Evolutionary conservation across 345 rosid genomes (phyloP).

Genomic region (Pugionium dolabratum): DNA sequence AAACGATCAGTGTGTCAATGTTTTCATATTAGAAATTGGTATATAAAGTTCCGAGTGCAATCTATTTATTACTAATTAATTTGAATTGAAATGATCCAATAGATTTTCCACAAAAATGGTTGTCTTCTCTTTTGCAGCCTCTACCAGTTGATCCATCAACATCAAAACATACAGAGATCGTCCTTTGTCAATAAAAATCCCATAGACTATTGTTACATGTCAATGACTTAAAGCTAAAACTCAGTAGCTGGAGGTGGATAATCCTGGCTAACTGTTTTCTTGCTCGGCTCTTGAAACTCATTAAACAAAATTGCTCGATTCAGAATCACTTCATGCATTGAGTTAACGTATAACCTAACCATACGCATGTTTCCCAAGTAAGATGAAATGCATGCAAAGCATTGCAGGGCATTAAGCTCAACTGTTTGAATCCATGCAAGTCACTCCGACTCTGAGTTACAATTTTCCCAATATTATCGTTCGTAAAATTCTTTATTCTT

Average conservation of each 20-base stretch:
- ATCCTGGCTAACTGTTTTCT: slow-evolving; percentile 87
- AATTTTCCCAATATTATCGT: too few species aligned
- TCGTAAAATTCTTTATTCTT: too few species aligned
- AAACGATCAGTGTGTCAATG: too few species aligned
- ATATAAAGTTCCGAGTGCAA: too few species aligned
- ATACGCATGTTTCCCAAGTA: neutral
- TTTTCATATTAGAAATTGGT: too few species aligned
- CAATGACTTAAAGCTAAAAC: neutral
- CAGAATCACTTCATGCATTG: slow-evolving; percentile 68
- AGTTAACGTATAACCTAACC: slow-evolving; percentile 84
- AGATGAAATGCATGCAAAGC: neutral
- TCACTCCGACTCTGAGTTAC: too few species aligned
- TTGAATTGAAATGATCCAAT: too few species aligned
- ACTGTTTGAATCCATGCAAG: too few species aligned
- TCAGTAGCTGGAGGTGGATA: slow-evolving; percentile 69
- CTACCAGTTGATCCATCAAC: slow-evolving; percentile 83
- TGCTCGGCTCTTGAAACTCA: slow-evolving; percentile 95
- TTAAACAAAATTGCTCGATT: slow-evolving; percentile 87
- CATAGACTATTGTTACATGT: slow-evolving; percentile 9
- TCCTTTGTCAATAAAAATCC: neutral
- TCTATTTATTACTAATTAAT: too few species aligned
- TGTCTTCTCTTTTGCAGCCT: slow-evolving; percentile 73
- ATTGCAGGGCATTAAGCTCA: neutral
- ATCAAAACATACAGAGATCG: slow-evolving; percentile 6
- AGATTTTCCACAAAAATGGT: too few species aligned